Evolutionary conservation across 306 rosid species (phyloP).

Genomic region (Vicia sativa): DNA sequence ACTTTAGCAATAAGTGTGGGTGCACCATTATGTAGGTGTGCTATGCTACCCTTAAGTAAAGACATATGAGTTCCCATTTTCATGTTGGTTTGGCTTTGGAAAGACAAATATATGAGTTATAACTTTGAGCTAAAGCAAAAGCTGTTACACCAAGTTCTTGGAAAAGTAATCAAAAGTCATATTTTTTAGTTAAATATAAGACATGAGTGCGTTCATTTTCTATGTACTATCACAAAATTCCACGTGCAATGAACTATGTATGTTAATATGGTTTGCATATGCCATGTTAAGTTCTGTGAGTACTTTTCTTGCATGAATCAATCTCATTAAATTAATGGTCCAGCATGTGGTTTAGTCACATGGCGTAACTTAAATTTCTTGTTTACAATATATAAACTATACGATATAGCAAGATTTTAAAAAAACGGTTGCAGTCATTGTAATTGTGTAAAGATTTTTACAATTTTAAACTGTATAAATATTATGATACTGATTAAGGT

Average conservation of each 20-base stretch:
- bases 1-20: constrained; percentile 6
- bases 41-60: not conserved
- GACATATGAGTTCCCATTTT: not conserved
- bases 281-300: not conserved
- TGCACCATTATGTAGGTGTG: constrained; percentile 5
- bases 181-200: constrained; percentile 17
- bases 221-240: constrained; percentile 39
- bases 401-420: too few species aligned
- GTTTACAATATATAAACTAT: too few species aligned
- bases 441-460: too few species aligned
- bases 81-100: constrained; percentile 1
- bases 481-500: too few species aligned
- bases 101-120: constrained; percentile 7
- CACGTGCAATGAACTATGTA: constrained; percentile 49
- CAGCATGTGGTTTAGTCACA: constrained; percentile 42
- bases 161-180: constrained; percentile 31
- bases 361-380: not conserved
- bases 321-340: constrained; percentile 21
- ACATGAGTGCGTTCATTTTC: constrained; percentile 34
- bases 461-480: too few species aligned
- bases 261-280: constrained; percentile 10
- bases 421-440: too few species aligned
- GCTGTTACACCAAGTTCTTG: constrained; percentile 40
- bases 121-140: constrained; percentile 29
- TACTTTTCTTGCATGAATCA: constrained; percentile 37